Conservation (phyloP, 2,329 filamentous ascomycete species). For the Diaporthe ampelina region DNA sequence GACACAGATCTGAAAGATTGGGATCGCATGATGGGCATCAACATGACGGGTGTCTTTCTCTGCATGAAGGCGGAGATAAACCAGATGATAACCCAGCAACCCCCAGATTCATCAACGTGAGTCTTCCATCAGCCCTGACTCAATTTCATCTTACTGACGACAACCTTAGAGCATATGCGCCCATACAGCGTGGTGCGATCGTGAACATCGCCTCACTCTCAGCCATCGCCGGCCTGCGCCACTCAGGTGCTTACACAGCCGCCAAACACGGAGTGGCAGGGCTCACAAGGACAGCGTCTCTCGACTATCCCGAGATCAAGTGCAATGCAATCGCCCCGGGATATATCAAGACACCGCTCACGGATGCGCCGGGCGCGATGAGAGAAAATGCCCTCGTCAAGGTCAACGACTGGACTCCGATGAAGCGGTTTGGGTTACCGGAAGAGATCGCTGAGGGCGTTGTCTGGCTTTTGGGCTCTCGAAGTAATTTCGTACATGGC, state of each 20-base stretch:
- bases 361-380: constrained; percentile 2
- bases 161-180: not conserved
- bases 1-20: constrained; percentile 27
- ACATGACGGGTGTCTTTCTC: constrained; percentile 10
- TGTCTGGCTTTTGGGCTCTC: constrained; percentile 6
- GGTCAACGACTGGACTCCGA: constrained; percentile 2
- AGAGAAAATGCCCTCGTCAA: not conserved
- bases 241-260: not conserved
- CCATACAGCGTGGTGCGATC: not conserved
- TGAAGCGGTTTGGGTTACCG: constrained; percentile 10
- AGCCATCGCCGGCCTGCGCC: not conserved
- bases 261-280: constrained; percentile 15
- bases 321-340: not conserved
- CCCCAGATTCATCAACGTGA: not conserved
- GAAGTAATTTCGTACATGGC: constrained; percentile 10
- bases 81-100: not conserved
- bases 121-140: fast-evolving
- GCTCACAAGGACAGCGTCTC: not conserved
- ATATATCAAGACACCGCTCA: constrained; percentile 12
- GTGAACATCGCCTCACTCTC: constrained; percentile 19
- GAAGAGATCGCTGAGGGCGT: constrained; percentile 7
- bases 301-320: constrained; percentile 12
- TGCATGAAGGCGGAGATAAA: constrained; percentile 2
- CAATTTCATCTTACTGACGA: fast-evolving
- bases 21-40: constrained; percentile 20